Evolutionary conservation across 2,329 filamentous ascomycete genomes (phyloP).

Genomic region (Fusarium coicis): DNA sequence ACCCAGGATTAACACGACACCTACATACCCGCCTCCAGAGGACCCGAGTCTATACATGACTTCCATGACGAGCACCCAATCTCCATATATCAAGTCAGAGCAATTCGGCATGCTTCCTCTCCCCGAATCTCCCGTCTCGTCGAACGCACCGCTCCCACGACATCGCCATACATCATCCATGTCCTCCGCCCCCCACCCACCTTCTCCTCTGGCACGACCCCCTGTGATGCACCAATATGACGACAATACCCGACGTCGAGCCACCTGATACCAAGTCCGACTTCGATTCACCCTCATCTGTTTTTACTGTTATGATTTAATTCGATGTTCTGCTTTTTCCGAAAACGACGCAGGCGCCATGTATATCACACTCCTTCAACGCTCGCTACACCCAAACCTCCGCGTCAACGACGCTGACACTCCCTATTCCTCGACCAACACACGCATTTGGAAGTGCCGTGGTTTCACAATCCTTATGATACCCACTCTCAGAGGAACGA

Average conservation of each 20-base stretch:
- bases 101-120: slow-evolving; percentile 57
- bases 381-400: slow-evolving; percentile 46
- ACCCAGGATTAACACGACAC: slow-evolving; percentile 62
- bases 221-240: slow-evolving; percentile 46
- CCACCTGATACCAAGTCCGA: slow-evolving; percentile 38
- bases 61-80: slow-evolving; percentile 53
- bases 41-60: slow-evolving; percentile 52
- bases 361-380: slow-evolving; percentile 52
- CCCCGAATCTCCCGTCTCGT: slow-evolving; percentile 57
- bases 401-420: slow-evolving; percentile 48
- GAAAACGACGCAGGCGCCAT: slow-evolving; percentile 50
- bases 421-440: slow-evolving; percentile 41
- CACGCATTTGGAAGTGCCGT: slow-evolving; percentile 45
- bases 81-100: slow-evolving; percentile 58
- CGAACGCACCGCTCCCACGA: slow-evolving; percentile 50
- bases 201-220: slow-evolving; percentile 50
- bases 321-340: slow-evolving; percentile 34
- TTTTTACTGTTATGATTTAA: slow-evolving; percentile 32
- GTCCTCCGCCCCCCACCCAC: slow-evolving; percentile 50
- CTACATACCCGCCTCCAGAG: slow-evolving; percentile 58
- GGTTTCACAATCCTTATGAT: slow-evolving; percentile 49
- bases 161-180: slow-evolving; percentile 53
- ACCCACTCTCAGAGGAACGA: slow-evolving; percentile 34
- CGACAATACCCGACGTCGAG: slow-evolving; percentile 51
- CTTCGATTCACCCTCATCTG: slow-evolving; percentile 32